A percentile compares a stretch with the other conserved stretches of the same genome.
Evolutionary conservation across 2,329 filamentous ascomycete species (phyloP).

Genomic region (Aureobasidium sp.): DNA sequence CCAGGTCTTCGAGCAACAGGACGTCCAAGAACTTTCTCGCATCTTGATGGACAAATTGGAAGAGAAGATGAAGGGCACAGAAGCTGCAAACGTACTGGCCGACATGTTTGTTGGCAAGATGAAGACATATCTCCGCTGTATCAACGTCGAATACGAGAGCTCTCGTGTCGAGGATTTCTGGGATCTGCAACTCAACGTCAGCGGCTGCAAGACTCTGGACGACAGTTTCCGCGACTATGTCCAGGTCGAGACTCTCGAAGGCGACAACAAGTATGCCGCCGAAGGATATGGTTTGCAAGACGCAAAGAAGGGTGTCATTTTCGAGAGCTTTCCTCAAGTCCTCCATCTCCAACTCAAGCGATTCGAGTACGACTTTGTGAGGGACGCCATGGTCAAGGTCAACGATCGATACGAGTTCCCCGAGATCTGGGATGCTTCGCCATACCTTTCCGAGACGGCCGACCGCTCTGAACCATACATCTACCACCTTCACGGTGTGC

Average conservation of each 20-base stretch:
- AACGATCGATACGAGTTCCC: conserved; percentile 90
- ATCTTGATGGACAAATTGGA: conserved; percentile 98
- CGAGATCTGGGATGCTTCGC: conserved; percentile 73
- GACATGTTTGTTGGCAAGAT: conserved; percentile 95
- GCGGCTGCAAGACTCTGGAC: conserved; percentile 84
- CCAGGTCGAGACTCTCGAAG: conserved; percentile 91
- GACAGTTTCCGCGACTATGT: conserved; percentile 97
- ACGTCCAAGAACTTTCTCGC: conserved; percentile 92
- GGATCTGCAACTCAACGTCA: conserved; percentile 97
- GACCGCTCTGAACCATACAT: conserved; percentile 83
- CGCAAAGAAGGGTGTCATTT: conserved; percentile 95
- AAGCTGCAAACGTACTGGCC: conserved; percentile 79
- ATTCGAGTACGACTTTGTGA: conserved; percentile 94
- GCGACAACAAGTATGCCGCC: conserved; percentile 97
- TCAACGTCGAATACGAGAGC: conserved; percentile 96
- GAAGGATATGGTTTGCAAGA: conserved; percentile 90
- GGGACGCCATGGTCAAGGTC: conserved; percentile 98
- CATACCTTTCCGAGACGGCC: conserved; percentile 78
- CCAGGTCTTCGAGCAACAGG: conserved; percentile 97
- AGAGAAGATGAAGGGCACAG: conserved; percentile 95
- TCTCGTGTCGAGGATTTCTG: conserved; percentile 95
- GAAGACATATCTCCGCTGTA: conserved; percentile 98
- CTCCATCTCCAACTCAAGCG: conserved; percentile 92
- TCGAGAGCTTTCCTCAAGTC: conserved; percentile 89
- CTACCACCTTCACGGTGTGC: conserved; percentile 88